Evolutionary conservation across 352 stramenopile genomes (phyloP), one percentile per base, ranked within the genome.

Genomic region (Blastocystis sp.): DNA sequence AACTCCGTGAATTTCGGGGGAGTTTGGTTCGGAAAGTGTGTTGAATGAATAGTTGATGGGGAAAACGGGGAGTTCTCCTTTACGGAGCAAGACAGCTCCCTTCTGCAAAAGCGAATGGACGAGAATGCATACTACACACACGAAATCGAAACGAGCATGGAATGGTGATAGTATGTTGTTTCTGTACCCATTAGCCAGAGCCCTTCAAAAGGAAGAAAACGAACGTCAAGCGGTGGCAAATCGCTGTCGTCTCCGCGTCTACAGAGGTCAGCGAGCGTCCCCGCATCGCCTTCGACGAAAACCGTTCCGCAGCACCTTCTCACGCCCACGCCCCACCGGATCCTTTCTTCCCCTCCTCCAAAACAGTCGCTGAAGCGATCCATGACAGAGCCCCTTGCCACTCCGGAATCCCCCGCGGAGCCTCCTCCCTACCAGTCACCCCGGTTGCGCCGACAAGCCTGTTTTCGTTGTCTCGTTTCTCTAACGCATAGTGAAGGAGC

Each of bases 271-370:
- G n/a, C n/a, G n/a, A n/a, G n/a, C n/a, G n/a, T n/a, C n/a, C n/a
- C n/a, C n/a, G n/a, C n/a, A n/a, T n/a, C n/a, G n/a, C n/a, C n/a
- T n/a, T n/a, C n/a, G n/a, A n/a, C n/a, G 3, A 81, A 81, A 42
- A 45, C 70, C 7, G 70, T 60, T 65, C 66, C 70, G 19, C 2
- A 62, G 21, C 70, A 81, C 43, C 42, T 81, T 65, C 70, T 52
- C 17, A 81, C 70, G 1, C 70, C 70, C 42, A 38, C 66, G 10
- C 70, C 70, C 52, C 40, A 63, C 9, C 70, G 66, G 42, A 59
- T 38, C 17, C 38, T 81, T 11, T 63, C 48, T 3, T 45, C 19
- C 17, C 14, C 54, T n/a, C 43, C 70, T 11, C 28, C 43, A 6
- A 43, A 48, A n/a, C n/a, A n/a, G n/a, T n/a, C n/a, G n/a, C n/a